phyloP scores from a whole-genome alignment of 441 rosid species.

The Heliophila coronopifolia region DNA sequence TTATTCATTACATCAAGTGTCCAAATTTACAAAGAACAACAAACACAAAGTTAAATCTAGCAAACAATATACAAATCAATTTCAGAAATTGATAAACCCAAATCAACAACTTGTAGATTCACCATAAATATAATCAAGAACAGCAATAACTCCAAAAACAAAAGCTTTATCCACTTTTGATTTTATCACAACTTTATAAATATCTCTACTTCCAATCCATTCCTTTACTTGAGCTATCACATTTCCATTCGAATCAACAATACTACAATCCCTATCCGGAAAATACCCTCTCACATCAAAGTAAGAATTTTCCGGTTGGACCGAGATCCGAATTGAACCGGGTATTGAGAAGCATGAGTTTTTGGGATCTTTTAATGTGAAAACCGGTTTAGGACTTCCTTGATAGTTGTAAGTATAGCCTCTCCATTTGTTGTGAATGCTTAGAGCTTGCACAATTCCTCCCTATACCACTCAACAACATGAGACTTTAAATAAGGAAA shows the following conservation, averaged over 20 bases:
- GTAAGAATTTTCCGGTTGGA: conserved; percentile 7
- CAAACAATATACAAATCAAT: background rate
- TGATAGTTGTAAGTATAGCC: conserved; percentile 57
- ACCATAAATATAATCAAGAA: conserved; percentile 65
- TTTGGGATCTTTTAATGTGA: conserved; percentile 55
- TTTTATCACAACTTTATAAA: conserved; percentile 50
- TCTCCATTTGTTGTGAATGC: conserved; percentile 64
- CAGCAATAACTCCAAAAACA: conserved; percentile 60
- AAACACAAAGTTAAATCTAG: background rate
- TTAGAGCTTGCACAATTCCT: conserved; percentile 65
- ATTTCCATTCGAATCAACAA: conserved; percentile 46
- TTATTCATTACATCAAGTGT: background rate
- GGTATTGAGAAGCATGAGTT: conserved; percentile 35
- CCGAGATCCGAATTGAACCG: conserved; percentile 21
- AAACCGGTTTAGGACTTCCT: conserved; percentile 54
- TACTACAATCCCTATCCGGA: conserved; percentile 54
- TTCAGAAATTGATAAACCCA: background rate
- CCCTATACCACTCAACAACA: conserved; percentile 36
- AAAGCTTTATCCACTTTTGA: conserved; percentile 67
- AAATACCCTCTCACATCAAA: conserved; percentile 61
- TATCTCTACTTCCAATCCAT: conserved; percentile 49
- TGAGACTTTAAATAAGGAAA: too few species aligned
- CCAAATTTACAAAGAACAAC: background rate
- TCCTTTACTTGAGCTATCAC: conserved; percentile 49
- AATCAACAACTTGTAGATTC: conserved; percentile 62